phyloP scores from a whole-genome alignment of 441 rosid species.

The Arabidopsis lyrata region DNA sequence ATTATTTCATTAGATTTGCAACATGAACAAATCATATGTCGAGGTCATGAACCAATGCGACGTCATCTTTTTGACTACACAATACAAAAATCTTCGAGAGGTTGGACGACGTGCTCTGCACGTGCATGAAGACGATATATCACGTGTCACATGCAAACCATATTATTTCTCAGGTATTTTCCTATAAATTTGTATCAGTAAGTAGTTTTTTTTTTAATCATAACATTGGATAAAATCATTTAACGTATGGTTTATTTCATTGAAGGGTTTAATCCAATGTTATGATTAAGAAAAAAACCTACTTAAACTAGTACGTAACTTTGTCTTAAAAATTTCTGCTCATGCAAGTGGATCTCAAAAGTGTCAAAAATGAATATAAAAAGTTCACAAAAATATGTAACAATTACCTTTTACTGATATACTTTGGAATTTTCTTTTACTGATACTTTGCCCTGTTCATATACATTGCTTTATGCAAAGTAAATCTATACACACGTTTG shows the following conservation, averaged over 20 bases:
- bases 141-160: constrained; percentile 39
- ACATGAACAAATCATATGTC: constrained; percentile 25
- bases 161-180: not conserved
- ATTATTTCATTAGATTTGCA: constrained; percentile 26
- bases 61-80: constrained; percentile 17
- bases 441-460: constrained; percentile 39
- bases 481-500: constrained; percentile 8
- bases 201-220: not conserved
- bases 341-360: not conserved
- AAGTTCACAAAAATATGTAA: not conserved
- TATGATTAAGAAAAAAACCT: too few species aligned
- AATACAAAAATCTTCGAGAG: constrained; percentile 5
- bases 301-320: too few species aligned
- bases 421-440: constrained; percentile 30
- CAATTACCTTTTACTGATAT: not conserved
- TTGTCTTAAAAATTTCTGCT: not conserved
- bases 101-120: constrained; percentile 18
- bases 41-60: constrained; percentile 16
- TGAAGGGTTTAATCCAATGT: too few species aligned
- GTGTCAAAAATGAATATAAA: not conserved
- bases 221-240: not conserved
- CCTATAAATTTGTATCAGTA: not conserved
- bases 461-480: constrained; percentile 30
- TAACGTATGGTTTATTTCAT: too few species aligned
- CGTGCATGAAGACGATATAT: constrained; percentile 22